These are phyloP conservation scores for Hortaea werneckii DNA, from an alignment of 2,329 filamentous ascomycete species.

Conservation along the genomic window DNA sequence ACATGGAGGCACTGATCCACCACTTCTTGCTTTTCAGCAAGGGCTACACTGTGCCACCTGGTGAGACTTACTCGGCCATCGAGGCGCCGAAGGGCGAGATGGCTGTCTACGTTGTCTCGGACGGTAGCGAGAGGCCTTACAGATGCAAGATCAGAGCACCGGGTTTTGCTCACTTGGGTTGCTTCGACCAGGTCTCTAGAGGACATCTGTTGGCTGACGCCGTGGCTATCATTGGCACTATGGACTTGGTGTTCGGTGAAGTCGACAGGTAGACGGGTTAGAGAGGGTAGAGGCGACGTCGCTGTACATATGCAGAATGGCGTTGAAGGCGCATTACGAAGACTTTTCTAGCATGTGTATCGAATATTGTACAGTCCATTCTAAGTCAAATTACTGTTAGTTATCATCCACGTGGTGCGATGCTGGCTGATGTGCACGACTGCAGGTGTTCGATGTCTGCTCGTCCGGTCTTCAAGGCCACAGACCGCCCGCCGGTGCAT, in stretches of 20 bases:
- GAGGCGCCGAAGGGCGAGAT: conserved; percentile 99
- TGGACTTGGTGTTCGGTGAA: conserved; percentile 55
- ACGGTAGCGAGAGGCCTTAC: conserved; percentile 93
- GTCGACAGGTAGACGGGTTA: conserved; percentile 8
- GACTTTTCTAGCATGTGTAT: no score
- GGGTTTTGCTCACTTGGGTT: conserved; percentile 87
- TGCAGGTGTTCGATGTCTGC: no score
- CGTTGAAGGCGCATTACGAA: no score
- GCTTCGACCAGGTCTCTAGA: conserved; percentile 86
- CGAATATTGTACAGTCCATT: no score
- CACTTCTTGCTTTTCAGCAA: conserved; percentile 99
- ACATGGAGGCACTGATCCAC: conserved; percentile 99
- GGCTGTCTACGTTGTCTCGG: conserved; percentile 92
- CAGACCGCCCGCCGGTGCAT: no score
- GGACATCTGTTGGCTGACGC: conserved; percentile 93
- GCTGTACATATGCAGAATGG: no score
- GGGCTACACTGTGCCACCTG: conserved; percentile 91
- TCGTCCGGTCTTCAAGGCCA: no score
- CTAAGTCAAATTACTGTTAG: no score
- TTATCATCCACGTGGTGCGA: no score
- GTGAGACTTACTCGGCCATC: conserved; percentile 95
- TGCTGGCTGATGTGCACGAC: no score
- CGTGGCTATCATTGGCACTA: conserved; percentile 74
- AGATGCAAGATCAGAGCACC: conserved; percentile 95
- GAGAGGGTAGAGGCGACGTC: no score